Conservation (phyloP, 768 basidiomycete species). For the Amanita rubescens region DNA sequence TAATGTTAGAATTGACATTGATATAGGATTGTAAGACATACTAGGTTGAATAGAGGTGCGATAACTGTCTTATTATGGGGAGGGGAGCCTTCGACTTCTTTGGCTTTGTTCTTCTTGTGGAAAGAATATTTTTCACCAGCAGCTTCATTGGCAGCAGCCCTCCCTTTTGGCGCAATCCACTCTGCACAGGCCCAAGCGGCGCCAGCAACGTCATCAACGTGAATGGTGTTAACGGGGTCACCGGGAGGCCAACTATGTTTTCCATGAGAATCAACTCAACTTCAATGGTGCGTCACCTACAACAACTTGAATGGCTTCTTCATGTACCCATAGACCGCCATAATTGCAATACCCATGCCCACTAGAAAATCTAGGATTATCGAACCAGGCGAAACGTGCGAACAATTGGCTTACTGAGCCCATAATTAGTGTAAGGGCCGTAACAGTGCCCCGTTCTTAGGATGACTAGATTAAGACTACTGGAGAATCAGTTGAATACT, state of each 20-base stretch:
- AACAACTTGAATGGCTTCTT: conserved; percentile 82
- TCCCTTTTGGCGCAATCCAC: conserved; percentile 65
- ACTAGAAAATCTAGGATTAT: conserved; percentile 32
- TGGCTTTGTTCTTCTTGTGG: conserved; percentile 61
- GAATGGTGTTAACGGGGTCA: conserved; percentile 67
- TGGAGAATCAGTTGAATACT: conserved; percentile 8
- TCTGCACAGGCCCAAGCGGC: conserved; percentile 68
- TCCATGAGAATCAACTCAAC: not conserved
- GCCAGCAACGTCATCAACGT: conserved; percentile 73
- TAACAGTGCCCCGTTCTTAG: conserved; percentile 70
- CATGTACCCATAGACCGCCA: conserved; percentile 73
- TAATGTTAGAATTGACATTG: conserved; percentile 3
- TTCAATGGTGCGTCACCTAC: conserved; percentile 32
- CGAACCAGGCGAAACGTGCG: conserved; percentile 1
- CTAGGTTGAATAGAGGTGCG: conserved; percentile 81
- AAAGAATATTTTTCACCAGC: conserved; percentile 65
- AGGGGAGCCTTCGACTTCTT: conserved; percentile 55
- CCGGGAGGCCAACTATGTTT: conserved; percentile 66
- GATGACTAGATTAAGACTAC: conserved; percentile 74
- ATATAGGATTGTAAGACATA: conserved; percentile 15
- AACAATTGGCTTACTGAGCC: conserved; percentile 43
- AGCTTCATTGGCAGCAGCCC: conserved; percentile 50
- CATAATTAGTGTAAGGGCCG: conserved; percentile 73
- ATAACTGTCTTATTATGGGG: conserved; percentile 48
- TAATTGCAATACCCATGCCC: conserved; percentile 64